These are phyloP conservation scores for Emiliania huxleyi DNA, from an alignment of 78 protist species.

Conservation along the genomic window DNA sequence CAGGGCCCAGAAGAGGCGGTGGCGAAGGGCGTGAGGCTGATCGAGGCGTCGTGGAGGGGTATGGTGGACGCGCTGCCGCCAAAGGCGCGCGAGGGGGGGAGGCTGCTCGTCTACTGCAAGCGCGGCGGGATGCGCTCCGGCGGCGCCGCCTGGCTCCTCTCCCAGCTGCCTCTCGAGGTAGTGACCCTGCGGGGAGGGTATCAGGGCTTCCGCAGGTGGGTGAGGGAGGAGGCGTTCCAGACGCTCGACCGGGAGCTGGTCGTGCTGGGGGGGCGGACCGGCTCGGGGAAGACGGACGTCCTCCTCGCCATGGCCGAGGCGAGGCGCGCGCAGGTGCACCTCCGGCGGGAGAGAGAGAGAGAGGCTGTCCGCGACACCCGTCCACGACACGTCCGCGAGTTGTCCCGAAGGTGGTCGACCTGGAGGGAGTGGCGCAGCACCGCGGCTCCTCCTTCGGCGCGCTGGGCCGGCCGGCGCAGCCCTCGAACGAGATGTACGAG, in stretches of 20 bases:
- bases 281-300: conserved; percentile 2
- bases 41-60: background rate
- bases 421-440: background rate
- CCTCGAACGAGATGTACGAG: background rate
- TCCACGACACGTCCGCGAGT: no score
- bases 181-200: background rate
- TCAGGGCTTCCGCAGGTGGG: background rate
- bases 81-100: background rate
- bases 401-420: background rate
- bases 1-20: background rate
- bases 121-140: conserved; percentile 9
- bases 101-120: background rate
- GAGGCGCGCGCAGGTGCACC: background rate
- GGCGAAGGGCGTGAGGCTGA: background rate
- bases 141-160: background rate
- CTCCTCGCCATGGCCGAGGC: background rate
- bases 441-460: conserved; percentile 9
- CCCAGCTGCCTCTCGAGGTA: background rate
- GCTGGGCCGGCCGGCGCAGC: background rate
- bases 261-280: background rate
- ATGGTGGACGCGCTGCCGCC: background rate
- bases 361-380: no score
- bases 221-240: background rate
- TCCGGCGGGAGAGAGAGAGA: no score
- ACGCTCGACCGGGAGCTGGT: background rate